Conservation (phyloP, 2,329 filamentous ascomycete species). For the Aschersonia sp. region DNA sequence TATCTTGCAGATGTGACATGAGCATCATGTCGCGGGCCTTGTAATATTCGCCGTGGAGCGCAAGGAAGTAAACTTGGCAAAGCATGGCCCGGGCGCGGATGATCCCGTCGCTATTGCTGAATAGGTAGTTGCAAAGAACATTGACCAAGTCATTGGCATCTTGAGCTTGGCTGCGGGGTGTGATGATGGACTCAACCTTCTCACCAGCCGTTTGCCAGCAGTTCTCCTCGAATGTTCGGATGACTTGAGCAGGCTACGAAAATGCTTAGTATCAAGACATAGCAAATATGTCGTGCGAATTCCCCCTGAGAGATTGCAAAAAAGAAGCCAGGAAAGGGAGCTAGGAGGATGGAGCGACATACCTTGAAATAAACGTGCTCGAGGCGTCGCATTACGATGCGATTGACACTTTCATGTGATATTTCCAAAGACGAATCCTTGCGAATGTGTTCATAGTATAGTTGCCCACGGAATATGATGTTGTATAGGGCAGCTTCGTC, state of each 20-base stretch:
- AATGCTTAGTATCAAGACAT: background rate
- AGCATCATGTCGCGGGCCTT: constrained; percentile 97
- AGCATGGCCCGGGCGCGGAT: constrained; percentile 94
- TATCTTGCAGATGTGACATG: constrained; percentile 98
- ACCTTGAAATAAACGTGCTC: constrained; percentile 99
- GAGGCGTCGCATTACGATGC: constrained; percentile 81
- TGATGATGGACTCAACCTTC: constrained; percentile 63
- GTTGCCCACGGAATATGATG: constrained; percentile 72
- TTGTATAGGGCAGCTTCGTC: constrained; percentile 88
- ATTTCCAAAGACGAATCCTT: constrained; percentile 57
- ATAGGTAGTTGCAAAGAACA: constrained; percentile 86
- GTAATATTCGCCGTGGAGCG: constrained; percentile 96
- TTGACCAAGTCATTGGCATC: constrained; percentile 69
- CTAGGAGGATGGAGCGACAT: constrained; percentile 9
- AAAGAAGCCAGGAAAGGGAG: no score
- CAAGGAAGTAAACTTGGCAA: constrained; percentile 97
- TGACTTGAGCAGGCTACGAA: constrained; percentile 65
- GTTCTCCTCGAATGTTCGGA: constrained; percentile 87
- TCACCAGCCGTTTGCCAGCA: constrained; percentile 71
- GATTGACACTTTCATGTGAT: constrained; percentile 79
- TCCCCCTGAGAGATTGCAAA: no score
- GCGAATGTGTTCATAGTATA: constrained; percentile 76
- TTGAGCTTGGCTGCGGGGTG: constrained; percentile 51
- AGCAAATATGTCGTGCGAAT: no score
- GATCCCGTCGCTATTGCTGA: constrained; percentile 87